Conservation (phyloP, 2,329 filamentous ascomycete species). For the Hypoxylon sp. region DNA sequence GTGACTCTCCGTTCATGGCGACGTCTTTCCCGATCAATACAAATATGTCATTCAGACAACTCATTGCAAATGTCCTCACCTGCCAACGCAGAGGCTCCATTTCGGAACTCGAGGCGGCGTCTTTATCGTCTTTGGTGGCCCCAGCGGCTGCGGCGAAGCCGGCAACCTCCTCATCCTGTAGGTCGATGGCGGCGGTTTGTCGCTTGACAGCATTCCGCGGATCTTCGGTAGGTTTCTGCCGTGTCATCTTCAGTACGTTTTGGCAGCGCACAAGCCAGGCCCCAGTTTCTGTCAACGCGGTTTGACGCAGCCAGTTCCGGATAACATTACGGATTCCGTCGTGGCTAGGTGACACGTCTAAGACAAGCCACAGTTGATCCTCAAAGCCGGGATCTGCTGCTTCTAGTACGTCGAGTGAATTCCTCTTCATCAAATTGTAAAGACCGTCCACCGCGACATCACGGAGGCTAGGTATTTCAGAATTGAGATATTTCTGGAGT, state of each 20-base stretch:
- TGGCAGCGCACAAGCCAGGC: conserved; percentile 93
- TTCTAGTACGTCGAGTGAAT: conserved; percentile 83
- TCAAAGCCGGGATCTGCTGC: conserved; percentile 84
- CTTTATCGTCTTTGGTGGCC: conserved; percentile 65
- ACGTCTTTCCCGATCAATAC: conserved; percentile 82
- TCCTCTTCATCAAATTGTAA: conserved; percentile 94
- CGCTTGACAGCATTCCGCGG: conserved; percentile 60
- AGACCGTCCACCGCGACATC: conserved; percentile 88
- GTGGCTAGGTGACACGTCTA: conserved; percentile 82
- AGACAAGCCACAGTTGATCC: conserved; percentile 89
- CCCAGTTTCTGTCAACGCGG: conserved; percentile 81
- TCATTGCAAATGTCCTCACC: conserved; percentile 92
- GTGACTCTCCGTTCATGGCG: conserved; percentile 80
- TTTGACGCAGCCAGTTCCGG: conserved; percentile 93
- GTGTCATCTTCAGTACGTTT: conserved; percentile 87
- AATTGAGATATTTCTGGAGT: conserved; percentile 82
- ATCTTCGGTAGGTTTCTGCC: conserved; percentile 72
- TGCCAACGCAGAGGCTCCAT: conserved; percentile 96
- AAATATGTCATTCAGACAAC: conserved; percentile 86
- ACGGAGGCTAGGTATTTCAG: conserved; percentile 75
- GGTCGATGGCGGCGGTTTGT: conserved; percentile 73
- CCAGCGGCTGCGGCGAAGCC: conserved; percentile 86
- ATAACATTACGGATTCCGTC: conserved; percentile 88
- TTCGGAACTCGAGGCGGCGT: conserved; percentile 65
- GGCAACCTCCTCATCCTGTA: conserved; percentile 96